Conservation (phyloP, 257 asterid genomes). For the Rauvolfia tetraphylla region DNA sequence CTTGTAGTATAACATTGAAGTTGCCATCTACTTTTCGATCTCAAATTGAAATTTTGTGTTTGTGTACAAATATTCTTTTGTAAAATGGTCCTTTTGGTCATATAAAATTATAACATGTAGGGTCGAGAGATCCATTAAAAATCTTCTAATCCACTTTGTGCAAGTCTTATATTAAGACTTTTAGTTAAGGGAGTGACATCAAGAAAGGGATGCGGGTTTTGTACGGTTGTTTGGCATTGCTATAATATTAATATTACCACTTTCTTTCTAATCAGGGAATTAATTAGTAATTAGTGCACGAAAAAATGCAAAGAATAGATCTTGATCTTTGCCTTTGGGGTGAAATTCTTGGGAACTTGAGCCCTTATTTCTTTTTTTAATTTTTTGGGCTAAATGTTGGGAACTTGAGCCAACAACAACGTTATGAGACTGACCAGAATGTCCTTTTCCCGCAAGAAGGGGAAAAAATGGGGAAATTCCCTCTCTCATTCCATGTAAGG, state of each 20-base stretch:
- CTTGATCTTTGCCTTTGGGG: background rate
- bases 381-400: no score
- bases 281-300: background rate
- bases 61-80: no score
- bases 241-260: background rate
- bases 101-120: background rate
- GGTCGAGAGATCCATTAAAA: conserved; percentile 11
- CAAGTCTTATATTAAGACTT: conserved; percentile 9
- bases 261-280: background rate
- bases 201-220: conserved; percentile 6
- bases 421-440: conserved; percentile 10
- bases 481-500: conserved; percentile 1
- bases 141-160: background rate
- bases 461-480: background rate
- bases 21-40: conserved; percentile 2
- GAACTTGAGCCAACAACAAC: conserved; percentile 14
- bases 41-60: background rate
- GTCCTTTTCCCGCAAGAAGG: conserved; percentile 11
- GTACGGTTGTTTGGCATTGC: background rate
- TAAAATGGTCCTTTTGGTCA: background rate
- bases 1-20: no score
- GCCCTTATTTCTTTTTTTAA: no score
- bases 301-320: conserved; percentile 3
- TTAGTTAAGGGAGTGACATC: conserved; percentile 5
- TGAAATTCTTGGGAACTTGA: conserved; percentile 20